Conservation (phyloP, 768 basidiomycete species). For the Pleurotus ostreatus region DNA sequence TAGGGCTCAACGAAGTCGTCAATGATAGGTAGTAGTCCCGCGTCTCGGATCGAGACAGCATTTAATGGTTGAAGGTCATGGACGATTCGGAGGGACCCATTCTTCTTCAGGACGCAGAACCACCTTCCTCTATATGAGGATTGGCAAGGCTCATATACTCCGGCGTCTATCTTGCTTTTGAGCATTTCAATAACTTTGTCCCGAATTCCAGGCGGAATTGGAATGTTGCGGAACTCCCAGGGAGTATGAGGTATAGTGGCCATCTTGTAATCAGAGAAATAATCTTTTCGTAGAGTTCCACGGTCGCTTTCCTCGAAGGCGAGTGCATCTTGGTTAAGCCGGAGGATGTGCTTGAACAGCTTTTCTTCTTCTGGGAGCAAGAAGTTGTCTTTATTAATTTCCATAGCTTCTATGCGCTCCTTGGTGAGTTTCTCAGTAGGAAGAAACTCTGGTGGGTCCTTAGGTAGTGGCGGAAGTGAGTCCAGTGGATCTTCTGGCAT, state of each 20-base stretch:
- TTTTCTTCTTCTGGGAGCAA: constrained; percentile 31
- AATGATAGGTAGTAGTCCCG: constrained; percentile 14
- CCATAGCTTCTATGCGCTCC: constrained; percentile 21
- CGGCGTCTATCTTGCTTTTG: constrained; percentile 16
- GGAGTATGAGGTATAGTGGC: constrained; percentile 15
- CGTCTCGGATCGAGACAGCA: constrained; percentile 15
- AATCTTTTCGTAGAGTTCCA: constrained; percentile 15
- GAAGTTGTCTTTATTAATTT: constrained; percentile 24
- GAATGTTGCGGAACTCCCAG: constrained; percentile 17
- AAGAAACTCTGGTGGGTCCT: constrained; percentile 26
- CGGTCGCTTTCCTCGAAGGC: constrained; percentile 26
- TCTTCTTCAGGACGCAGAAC: constrained; percentile 21
- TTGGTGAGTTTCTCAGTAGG: constrained; percentile 21
- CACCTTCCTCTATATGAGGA: constrained; percentile 18
- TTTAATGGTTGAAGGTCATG: constrained; percentile 21
- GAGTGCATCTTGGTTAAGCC: constrained; percentile 27
- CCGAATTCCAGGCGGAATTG: constrained; percentile 23
- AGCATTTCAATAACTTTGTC: constrained; percentile 16
- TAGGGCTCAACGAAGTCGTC: constrained; percentile 18
- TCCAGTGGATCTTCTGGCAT: constrained; percentile 32
- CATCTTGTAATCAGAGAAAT: constrained; percentile 14
- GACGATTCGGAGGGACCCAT: constrained; percentile 19
- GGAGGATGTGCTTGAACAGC: constrained; percentile 26
- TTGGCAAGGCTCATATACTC: constrained; percentile 18
- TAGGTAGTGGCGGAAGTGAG: constrained; percentile 21